These are phyloP conservation scores for Stemphylium vesicarium DNA, from an alignment of 2,329 filamentous ascomycete species.

Conservation along the genomic window DNA sequence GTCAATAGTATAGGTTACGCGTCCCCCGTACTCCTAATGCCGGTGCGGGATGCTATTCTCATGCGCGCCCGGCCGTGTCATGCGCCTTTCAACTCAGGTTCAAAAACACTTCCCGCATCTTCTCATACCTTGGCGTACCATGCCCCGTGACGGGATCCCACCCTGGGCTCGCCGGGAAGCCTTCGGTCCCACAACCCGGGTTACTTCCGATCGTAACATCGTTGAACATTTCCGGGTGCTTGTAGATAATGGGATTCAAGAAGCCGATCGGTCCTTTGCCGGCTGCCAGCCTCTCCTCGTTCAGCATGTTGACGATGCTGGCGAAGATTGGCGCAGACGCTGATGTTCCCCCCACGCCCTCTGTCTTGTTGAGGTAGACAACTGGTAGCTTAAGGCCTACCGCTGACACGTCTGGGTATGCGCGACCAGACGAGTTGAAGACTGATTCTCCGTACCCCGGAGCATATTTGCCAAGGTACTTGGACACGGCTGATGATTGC, in stretches of 20 bases:
- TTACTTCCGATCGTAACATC: slow-evolving; percentile 49
- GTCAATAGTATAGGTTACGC: not conserved
- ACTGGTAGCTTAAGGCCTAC: slow-evolving; percentile 57
- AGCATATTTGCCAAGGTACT: slow-evolving; percentile 12
- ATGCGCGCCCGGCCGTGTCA: not conserved
- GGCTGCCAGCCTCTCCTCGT: slow-evolving; percentile 61
- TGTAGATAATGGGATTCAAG: slow-evolving; percentile 65
- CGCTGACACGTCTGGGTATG: slow-evolving; percentile 65
- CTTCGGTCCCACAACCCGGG: slow-evolving; percentile 42
- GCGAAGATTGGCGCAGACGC: slow-evolving; percentile 64
- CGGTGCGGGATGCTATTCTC: too few species aligned
- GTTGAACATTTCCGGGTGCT: slow-evolving; percentile 48
- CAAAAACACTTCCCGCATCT: slow-evolving; percentile 25
- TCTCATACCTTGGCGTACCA: slow-evolving; percentile 22
- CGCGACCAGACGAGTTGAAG: slow-evolving; percentile 54
- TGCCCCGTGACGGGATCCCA: slow-evolving; percentile 40
- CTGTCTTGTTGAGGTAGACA: slow-evolving; percentile 42
- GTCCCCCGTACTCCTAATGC: not conserved
- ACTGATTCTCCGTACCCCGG: slow-evolving; percentile 16
- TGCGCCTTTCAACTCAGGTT: not conserved
- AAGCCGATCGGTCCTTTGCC: slow-evolving; percentile 60
- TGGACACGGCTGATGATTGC: slow-evolving; percentile 43
- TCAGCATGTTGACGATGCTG: slow-evolving; percentile 63
- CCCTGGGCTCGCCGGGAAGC: slow-evolving; percentile 31
- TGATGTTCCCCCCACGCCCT: slow-evolving; percentile 55